Evolutionary conservation across 2,329 filamentous ascomycete species (phyloP), one percentile per base, ranked within the genome.

Genomic region (Pseudocercospora crystallina): DNA sequence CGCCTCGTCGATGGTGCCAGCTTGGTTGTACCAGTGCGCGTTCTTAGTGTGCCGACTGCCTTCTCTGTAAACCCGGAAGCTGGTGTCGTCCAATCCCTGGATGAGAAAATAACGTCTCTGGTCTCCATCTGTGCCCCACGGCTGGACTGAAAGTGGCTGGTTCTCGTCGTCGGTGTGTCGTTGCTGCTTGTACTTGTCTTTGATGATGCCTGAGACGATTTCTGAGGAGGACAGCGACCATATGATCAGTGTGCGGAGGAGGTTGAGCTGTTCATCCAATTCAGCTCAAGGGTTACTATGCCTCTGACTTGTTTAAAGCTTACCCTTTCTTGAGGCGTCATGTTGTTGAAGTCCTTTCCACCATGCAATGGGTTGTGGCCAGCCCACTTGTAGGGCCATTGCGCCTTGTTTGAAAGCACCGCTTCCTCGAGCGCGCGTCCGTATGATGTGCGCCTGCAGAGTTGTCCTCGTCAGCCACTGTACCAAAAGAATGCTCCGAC

Each of bases 141-240:
- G 84, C 67, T 95, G 90, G 39, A 96, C 88, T 1, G 90, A 91
- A 32, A 95, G 78, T 8, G 91, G 87, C 61, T 96, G 90, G 67
- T 96, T 96, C 40, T 82, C 74, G 62, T 87, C 84, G 58, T 83
- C 83, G 53, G 83, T 89, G 64, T 92, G 88, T 53, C 92, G 87
- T 56, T 83, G 82, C 73, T 91, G 85, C 71, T 96, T 92, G 79
- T 97, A 95, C 12, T 86, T 86, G 58, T 91, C 84, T 67, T 89
- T 90, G 68, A 99, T 87, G 58, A 91, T 85, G 30, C 80, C 76
- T 66, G 88, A 89, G 58, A 99, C 78, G 7, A 80, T 80, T 55
- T 96, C 92, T 50, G 92, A 97, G 14, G 89, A 92, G 17, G 89
- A 85, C 47, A 99, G 80, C 15, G 90, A 82, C 95, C 94, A 99